These are phyloP conservation scores for Rhododendron kiyosumense DNA, from an alignment of 148 eudicot genomes.

Conservation along the genomic window DNA sequence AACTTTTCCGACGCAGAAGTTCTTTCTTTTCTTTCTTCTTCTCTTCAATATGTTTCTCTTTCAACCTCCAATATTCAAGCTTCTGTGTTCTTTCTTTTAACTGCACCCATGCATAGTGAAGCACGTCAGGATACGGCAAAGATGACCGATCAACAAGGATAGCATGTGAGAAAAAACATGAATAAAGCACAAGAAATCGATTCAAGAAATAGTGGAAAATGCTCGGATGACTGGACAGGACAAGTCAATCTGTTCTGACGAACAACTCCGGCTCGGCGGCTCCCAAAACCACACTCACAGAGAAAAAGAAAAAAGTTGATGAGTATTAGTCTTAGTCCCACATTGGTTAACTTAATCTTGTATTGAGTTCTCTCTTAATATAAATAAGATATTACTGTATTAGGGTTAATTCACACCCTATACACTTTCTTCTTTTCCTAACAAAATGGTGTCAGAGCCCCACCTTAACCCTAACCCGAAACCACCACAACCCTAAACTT, in stretches of 20 bases:
- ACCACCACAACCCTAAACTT: too few species aligned
- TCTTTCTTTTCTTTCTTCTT: conserved; percentile 52
- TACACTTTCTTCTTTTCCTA: too few species aligned
- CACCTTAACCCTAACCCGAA: too few species aligned
- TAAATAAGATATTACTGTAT: too few species aligned
- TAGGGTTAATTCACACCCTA: too few species aligned
- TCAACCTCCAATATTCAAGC: conserved; percentile 73
- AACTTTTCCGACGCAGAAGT: conserved; percentile 53
- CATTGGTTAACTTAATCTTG: too few species aligned
- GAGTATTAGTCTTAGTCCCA: too few species aligned
- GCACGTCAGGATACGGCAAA: background rate
- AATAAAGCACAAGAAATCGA: background rate
- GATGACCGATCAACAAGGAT: background rate
- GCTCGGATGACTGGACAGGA: background rate
- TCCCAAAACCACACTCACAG: background rate
- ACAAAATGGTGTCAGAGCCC: too few species aligned
- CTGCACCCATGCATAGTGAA: conserved; percentile 27
- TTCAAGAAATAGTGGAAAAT: background rate
- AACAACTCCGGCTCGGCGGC: background rate
- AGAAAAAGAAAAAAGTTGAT: too few species aligned
- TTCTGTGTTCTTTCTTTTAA: conserved; percentile 75
- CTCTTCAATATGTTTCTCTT: conserved; percentile 34
- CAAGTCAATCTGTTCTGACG: background rate
- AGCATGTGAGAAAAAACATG: background rate
- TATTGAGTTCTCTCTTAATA: too few species aligned